A percentile compares a stretch with the other conserved stretches of the same genome.
Conservation (phyloP, 139 green algal genomes). For the Closterium sp. region DNA sequence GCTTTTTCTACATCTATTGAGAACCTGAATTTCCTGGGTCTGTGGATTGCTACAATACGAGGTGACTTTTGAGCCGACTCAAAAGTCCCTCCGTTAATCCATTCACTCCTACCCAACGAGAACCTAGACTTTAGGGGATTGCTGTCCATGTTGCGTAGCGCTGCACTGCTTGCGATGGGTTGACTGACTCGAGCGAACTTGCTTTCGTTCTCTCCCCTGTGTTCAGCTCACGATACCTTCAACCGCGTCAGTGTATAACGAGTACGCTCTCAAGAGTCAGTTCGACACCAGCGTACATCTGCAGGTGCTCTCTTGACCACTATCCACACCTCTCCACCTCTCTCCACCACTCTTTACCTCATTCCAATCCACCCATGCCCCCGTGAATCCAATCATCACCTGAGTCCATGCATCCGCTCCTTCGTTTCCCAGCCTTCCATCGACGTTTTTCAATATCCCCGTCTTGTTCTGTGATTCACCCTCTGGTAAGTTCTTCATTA, state of each 20-base stretch:
- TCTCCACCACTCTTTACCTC: background rate
- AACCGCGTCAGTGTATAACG: slow-evolving; percentile 90
- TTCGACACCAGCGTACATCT: slow-evolving; percentile 93
- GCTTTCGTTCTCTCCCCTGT: background rate
- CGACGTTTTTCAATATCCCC: too few species aligned
- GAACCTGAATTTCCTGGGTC: too few species aligned
- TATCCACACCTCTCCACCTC: background rate
- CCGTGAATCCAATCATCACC: background rate
- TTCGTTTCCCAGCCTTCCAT: too few species aligned
- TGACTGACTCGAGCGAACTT: background rate
- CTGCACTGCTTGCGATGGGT: too few species aligned
- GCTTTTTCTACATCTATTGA: background rate
- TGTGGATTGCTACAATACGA: too few species aligned
- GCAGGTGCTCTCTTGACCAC: slow-evolving; percentile 55
- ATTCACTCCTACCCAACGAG: too few species aligned
- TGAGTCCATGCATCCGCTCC: background rate
- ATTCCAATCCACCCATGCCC: background rate
- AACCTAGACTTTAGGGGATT: too few species aligned
- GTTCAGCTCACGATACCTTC: slow-evolving; percentile 80
- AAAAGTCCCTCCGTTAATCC: too few species aligned
- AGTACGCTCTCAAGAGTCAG: slow-evolving; percentile 91
- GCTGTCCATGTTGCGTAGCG: too few species aligned
- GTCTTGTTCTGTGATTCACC: too few species aligned
- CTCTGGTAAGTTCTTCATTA: background rate
- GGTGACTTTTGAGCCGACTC: too few species aligned